Percentiles rank a stretch among this genome's conserved stretches.
These are phyloP conservation scores for Talaromyces liani DNA, from an alignment of 495 filamentous ascomycete species.

Conservation along the genomic window DNA sequence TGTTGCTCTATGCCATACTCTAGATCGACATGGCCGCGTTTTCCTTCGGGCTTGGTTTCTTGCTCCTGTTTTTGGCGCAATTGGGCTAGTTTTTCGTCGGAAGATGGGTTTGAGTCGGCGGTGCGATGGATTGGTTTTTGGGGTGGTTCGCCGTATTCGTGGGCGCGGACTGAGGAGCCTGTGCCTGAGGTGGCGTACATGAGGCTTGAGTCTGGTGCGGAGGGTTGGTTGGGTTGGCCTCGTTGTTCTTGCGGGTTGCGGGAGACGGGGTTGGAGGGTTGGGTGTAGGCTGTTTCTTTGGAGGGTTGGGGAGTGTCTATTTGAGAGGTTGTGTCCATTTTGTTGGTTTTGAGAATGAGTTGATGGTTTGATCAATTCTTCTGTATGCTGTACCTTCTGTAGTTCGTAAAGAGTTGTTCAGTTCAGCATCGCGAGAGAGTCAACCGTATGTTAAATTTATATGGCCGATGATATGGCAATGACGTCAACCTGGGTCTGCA, in stretches of 20 bases:
- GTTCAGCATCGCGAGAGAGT: too few relatives aligned
- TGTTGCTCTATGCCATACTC: slow-evolving; percentile 53
- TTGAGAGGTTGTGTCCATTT: slow-evolving; percentile 24
- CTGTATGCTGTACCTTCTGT: neutral
- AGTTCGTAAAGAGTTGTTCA: neutral
- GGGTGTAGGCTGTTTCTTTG: slow-evolving; percentile 42
- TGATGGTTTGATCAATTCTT: neutral
- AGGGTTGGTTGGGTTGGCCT: slow-evolving; percentile 9
- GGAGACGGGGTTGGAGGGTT: slow-evolving; percentile 40
- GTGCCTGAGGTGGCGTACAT: neutral
- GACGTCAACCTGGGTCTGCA: neutral
- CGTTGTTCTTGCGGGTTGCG: slow-evolving; percentile 42
- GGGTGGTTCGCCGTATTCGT: slow-evolving; percentile 18
- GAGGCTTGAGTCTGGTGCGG: slow-evolving; percentile 1
- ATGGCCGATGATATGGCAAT: slow-evolving; percentile 5
- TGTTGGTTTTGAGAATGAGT: neutral
- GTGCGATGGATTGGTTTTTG: slow-evolving; percentile 32
- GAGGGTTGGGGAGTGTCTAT: slow-evolving; percentile 36
- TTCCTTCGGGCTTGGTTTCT: slow-evolving; percentile 10
- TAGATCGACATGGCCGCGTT: slow-evolving; percentile 23
- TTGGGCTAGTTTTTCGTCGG: slow-evolving; percentile 23
- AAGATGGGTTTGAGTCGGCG: slow-evolving; percentile 30
- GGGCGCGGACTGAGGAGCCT: neutral
- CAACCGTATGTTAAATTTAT: neutral
- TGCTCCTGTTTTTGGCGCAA: slow-evolving; percentile 13